Conservation (phyloP, 179 eudicot genomes). For the Drosera spatulata region DNA sequence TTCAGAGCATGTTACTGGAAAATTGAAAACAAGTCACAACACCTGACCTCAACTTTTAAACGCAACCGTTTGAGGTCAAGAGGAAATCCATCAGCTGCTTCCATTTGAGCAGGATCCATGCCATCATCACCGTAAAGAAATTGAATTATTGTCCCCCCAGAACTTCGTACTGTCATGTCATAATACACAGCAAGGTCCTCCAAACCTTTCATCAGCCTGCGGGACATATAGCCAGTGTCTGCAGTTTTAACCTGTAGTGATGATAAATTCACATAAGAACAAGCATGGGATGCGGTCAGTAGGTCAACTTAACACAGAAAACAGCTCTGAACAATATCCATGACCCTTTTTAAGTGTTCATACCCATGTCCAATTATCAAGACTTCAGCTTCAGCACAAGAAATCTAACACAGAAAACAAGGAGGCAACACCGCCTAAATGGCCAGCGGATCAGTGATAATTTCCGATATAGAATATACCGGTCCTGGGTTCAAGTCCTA, state of each 20-base stretch:
- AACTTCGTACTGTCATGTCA: constrained; percentile 84
- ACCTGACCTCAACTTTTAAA: constrained; percentile 60
- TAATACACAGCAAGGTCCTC: constrained; percentile 81
- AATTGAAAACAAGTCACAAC: background rate
- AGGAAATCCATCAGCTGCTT: constrained; percentile 77
- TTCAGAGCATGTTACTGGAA: background rate
- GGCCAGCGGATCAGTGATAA: no score
- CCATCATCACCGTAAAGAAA: constrained; percentile 91
- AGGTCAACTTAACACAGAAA: no score
- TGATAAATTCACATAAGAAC: background rate
- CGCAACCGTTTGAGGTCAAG: constrained; percentile 74
- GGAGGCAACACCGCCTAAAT: no score
- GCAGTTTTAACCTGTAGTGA: constrained; percentile 92
- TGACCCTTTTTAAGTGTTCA: no score
- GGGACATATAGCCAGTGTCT: constrained; percentile 98
- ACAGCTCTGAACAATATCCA: no score
- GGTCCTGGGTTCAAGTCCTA: no score
- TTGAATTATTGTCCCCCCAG: constrained; percentile 79
- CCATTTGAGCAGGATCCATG: constrained; percentile 99
- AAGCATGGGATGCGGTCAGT: no score
- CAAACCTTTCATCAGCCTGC: constrained; percentile 87
- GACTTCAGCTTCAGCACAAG: no score
- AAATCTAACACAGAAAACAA: no score
- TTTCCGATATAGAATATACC: no score
- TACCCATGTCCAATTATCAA: no score